Evolutionary conservation across 352 stramenopile genomes (phyloP).

Genomic region (Globisporangium perplexum): DNA sequence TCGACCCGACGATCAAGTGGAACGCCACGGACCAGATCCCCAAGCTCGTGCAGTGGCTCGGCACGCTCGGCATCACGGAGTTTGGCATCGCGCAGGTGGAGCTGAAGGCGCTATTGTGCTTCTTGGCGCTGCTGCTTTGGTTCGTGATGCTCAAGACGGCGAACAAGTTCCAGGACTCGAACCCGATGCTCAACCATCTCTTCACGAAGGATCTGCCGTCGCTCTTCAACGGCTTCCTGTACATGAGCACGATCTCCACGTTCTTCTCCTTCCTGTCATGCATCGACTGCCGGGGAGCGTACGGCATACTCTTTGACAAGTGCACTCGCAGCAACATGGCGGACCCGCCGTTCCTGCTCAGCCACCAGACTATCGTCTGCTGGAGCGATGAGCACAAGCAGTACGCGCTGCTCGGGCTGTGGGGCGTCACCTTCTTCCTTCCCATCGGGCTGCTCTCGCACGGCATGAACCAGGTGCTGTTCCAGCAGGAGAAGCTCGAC

Average conservation of each 20-base stretch:
- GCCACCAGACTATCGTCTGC: conserved; percentile 31
- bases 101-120: conserved; percentile 29
- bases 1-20: conserved; percentile 50
- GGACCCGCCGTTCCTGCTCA: conserved; percentile 31
- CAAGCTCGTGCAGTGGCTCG: conserved; percentile 34
- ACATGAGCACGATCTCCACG: conserved; percentile 54
- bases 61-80: conserved; percentile 24
- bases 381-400: conserved; percentile 35
- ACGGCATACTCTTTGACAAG: conserved; percentile 11
- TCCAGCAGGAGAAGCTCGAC: conserved; percentile 51
- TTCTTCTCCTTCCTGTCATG: conserved; percentile 58
- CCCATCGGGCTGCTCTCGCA: conserved; percentile 48
- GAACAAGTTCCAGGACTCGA: conserved; percentile 66
- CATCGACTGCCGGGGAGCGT: conserved; percentile 23
- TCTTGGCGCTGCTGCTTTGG: conserved; percentile 24
- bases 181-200: conserved; percentile 35
- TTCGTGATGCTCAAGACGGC: conserved; percentile 59
- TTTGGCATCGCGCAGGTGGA: conserved; percentile 32
- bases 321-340: not conserved
- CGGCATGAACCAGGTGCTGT: conserved; percentile 63
- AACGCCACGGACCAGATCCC: conserved; percentile 39
- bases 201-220: conserved; percentile 53
- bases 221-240: conserved; percentile 42
- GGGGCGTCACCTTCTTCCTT: conserved; percentile 52
- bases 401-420: conserved; percentile 49